Base-by-base conservation (phyloP, 768 basidiomycete genomes). In the Pulveroboletus sp. region DNA sequence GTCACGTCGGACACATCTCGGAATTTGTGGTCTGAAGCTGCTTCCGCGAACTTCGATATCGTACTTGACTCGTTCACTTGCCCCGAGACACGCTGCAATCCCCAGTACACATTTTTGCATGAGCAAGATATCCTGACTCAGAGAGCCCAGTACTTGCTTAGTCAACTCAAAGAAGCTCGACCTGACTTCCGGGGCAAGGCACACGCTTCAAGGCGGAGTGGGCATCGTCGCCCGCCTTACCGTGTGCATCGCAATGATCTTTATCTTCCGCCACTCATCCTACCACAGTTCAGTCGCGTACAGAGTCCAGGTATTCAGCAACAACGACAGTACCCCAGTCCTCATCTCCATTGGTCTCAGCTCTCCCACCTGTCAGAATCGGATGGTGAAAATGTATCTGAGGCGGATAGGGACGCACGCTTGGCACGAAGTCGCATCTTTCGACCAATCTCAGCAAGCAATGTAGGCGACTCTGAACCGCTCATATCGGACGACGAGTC, bases 401-500 rank as follows among this genome's bases (percentile, higher is more conserved):
- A 86, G 58, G 77, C 75, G 3, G 82, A 83, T 57, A 77, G 85
- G 31, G 88, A 89, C 71, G 81, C 83, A 46, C 79, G 81, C 38
- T 69, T 89, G 48, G 85, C 83, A 84, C 87, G 68, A 64, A 79
- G 78, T 7, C 81, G 84, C 21, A 73, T 79, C 10, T 63, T 75
- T 5, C 76, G 68, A 40, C 69, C 70, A 10, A 54, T 62, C 17
- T 30, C 41, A 15, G 39, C 46, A 40, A 26, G 33, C 24, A 39
- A 49, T 30, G 38, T 48, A 17, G 64, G 75, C 24, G 76, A 78
- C 7, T 78, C 75, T 17, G 71, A 83, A 42, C 70, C 69, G 15
- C 75, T 72, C 46, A 73, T 83, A 59, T 80, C 79, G 8, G 84
- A 81, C 43, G 89, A 90, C 55, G 89, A 92, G 65, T 91, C 89